These are phyloP conservation scores for Peterozyma toletana DNA, from an alignment of 805 yeast species.

Conservation along the genomic window DNA sequence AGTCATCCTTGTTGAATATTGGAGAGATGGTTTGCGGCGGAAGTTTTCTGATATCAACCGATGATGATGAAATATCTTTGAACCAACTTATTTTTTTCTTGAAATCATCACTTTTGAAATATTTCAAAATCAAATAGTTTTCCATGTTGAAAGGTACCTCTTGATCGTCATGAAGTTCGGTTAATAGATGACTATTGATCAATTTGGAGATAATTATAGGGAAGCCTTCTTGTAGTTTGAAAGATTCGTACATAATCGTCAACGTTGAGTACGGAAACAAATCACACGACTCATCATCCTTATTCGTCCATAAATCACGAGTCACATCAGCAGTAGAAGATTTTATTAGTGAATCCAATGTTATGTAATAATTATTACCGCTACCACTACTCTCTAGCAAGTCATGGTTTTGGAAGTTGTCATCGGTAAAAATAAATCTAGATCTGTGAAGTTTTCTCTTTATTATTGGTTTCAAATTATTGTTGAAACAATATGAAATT, in stretches of 20 bases:
- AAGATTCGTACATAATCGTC: conserved; percentile 37
- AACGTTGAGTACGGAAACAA: conserved; percentile 42
- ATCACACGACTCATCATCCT: conserved; percentile 8
- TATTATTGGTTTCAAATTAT: conserved; percentile 15
- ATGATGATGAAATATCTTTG: conserved; percentile 13
- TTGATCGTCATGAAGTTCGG: conserved; percentile 26
- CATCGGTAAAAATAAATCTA: conserved; percentile 11
- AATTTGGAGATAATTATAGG: conserved; percentile 32
- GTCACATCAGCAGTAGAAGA: conserved; percentile 6
- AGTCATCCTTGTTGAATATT: conserved; percentile 5
- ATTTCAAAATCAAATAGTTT: conserved; percentile 20
- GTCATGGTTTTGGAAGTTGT: neutral
- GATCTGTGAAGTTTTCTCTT: conserved; percentile 12
- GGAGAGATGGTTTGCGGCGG: conserved; percentile 20
- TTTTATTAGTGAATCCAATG: conserved; percentile 20
- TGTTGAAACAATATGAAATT: conserved; percentile 3
- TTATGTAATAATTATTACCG: conserved; percentile 20
- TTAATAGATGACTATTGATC: conserved; percentile 39
- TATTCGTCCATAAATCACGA: conserved; percentile 8
- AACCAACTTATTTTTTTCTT: conserved; percentile 23
- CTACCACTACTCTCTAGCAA: too few species aligned
- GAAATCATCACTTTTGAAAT: conserved; percentile 17
- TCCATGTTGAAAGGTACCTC: conserved; percentile 22
- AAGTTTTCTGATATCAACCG: conserved; percentile 34
- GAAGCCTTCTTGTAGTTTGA: conserved; percentile 14